Evolutionary conservation across 768 basidiomycete genomes (phyloP), one percentile per base, ranked within the genome.

Genomic region (Bullera alba): DNA sequence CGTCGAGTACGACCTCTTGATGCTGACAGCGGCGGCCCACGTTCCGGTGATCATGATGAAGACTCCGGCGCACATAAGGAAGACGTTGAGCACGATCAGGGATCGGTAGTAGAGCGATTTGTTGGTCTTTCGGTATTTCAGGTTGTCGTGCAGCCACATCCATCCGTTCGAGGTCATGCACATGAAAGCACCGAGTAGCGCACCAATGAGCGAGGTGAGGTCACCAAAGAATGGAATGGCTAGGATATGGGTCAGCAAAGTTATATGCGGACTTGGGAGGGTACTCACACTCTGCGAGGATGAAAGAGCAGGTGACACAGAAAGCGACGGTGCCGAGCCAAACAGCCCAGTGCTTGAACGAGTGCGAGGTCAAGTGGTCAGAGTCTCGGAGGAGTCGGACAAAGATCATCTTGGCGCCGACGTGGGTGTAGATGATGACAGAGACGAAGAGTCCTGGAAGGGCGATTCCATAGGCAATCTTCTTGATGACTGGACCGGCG

Each of bases 61-160:
- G 14, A 55, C 25, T 4, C 64, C 63, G 45, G 52, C 54, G 15
- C 54, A 38, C 38, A 62, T 50, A 26, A 66, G 32, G 47, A 56
- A 54, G 17, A 63, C 43, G 47, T 60, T 61, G 37, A 60, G 54
- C 5, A 38, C 42, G 8, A 66, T 38, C 22, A 60, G 45, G 2
- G 50, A 23, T 25, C 42, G 46, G 56, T 56, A 63, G 29, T 53
- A 52, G 5, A 62, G 52, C 1, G 56, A 56, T 28, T 60, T 58
- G 49, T 60, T 47, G 23, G 46, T 39, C 19, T 54, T 48, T 38
- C 58, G 51, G 25, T 46, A 26, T 19, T 39, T 21, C 32, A 35
- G 36, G 50, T 66, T 62, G 52, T 62, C 58, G 46, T 62, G 53
- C 2, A 66, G 50, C 60, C 64, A 66, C 64, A 66, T 66, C 53